phyloP scores from a whole-genome alignment of 2,329 filamentous ascomycete species.

The Pyrenophora tritici-repentis region DNA sequence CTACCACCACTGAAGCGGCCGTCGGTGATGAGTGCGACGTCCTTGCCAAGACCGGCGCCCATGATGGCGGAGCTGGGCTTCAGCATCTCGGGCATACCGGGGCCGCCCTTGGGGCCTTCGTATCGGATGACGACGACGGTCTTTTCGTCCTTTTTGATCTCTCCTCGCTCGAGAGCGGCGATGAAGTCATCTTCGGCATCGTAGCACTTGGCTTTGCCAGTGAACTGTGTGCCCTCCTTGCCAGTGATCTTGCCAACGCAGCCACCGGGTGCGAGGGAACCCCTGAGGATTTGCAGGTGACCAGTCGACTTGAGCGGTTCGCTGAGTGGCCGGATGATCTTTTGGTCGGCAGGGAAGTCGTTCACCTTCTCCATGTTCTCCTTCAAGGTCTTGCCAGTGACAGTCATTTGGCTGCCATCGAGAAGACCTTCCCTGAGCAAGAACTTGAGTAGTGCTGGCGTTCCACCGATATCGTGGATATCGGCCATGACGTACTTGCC shows the following conservation, averaged over 20 bases:
- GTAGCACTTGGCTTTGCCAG: conserved; percentile 71
- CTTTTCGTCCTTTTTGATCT: conserved; percentile 76
- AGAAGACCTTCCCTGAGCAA: conserved; percentile 56
- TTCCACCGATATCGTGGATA: conserved; percentile 59
- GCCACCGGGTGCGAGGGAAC: conserved; percentile 70
- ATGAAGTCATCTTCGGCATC: conserved; percentile 73
- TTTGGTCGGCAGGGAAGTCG: conserved; percentile 70
- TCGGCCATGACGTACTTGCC: conserved; percentile 65
- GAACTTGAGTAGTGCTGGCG: conserved; percentile 56
- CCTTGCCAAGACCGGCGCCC: conserved; percentile 73
- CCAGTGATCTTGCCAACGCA: conserved; percentile 78
- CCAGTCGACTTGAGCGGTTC: conserved; percentile 73
- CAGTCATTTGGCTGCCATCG: conserved; percentile 55
- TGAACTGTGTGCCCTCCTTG: conserved; percentile 72
- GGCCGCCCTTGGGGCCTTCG: conserved; percentile 73
- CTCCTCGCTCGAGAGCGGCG: conserved; percentile 66
- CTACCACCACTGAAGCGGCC: conserved; percentile 79
- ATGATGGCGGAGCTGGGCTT: conserved; percentile 75
- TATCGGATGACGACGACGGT: conserved; percentile 77
- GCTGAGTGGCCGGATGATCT: conserved; percentile 70
- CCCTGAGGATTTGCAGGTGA: conserved; percentile 74
- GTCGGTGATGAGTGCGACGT: conserved; percentile 75
- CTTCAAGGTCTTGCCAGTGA: conserved; percentile 57
- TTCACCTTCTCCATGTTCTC: conserved; percentile 60
- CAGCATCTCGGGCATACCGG: conserved; percentile 77